Percentiles rank a stretch among this genome's conserved stretches.
Evolutionary conservation across 257 asterid genomes (phyloP).

Genomic region (Solanum tarijense): DNA sequence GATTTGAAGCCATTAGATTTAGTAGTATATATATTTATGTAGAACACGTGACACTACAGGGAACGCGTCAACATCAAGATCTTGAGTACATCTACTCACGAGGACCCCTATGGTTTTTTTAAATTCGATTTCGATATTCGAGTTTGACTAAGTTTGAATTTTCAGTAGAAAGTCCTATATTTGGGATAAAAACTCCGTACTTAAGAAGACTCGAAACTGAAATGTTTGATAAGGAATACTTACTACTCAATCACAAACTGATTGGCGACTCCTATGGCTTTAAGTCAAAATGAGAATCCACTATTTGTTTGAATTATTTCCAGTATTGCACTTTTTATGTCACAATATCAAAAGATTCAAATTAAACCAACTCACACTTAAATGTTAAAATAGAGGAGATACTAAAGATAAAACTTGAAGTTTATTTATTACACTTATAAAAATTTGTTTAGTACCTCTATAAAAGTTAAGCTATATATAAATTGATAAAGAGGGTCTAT

Average conservation of each 20-base stretch:
- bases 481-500: neutral
- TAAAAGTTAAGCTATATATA: neutral
- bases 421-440: neutral
- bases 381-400: neutral
- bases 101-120: neutral
- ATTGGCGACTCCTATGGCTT: neutral
- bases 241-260: too few species aligned
- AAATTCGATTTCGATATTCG: too few species aligned
- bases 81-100: neutral
- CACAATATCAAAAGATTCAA: neutral
- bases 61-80: neutral
- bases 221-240: fast-evolving
- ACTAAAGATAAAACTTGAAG: neutral
- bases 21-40: neutral
- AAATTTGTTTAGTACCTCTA: neutral
- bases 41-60: neutral
- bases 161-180: fast-evolving
- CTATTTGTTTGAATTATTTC: neutral
- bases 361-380: neutral
- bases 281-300: neutral
- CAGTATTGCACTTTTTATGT: neutral
- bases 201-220: fast-evolving
- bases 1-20: neutral
- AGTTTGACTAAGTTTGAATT: too few species aligned
- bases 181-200: fast-evolving